Conservation (phyloP, 768 basidiomycete genomes). For the Leccinum barrowsii region DNA sequence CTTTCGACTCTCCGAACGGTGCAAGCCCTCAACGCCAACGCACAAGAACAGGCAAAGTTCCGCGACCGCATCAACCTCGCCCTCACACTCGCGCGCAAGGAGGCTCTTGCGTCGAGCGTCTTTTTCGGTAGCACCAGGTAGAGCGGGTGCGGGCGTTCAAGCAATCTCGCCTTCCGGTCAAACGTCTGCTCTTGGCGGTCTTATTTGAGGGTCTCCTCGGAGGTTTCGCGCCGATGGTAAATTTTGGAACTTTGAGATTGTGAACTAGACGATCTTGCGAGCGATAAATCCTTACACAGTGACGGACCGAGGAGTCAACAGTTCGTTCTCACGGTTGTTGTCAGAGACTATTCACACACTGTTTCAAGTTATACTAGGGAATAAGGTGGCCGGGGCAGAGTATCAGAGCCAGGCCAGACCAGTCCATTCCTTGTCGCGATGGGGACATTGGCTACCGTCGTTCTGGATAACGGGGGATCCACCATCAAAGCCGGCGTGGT, state of each 20-base stretch:
- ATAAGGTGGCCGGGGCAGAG: no score
- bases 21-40: conserved; percentile 84
- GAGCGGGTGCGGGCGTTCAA: conserved; percentile 51
- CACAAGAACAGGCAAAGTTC: conserved; percentile 77
- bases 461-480: conserved; percentile 87
- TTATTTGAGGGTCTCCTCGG: conserved; percentile 10
- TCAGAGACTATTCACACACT: background rate
- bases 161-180: conserved; percentile 1
- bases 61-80: conserved; percentile 62
- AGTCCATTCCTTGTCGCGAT: conserved; percentile 1
- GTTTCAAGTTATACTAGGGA: background rate
- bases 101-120: conserved; percentile 85
- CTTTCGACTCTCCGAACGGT: conserved; percentile 84
- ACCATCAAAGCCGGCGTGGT: conserved; percentile 73
- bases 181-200: conserved; percentile 2
- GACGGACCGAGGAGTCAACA: background rate
- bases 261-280: background rate
- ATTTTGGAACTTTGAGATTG: background rate
- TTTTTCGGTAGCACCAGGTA: conserved; percentile 91
- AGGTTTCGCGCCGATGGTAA: conserved; percentile 6
- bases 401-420: background rate
- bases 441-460: conserved; percentile 39
- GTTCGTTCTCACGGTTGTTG: conserved; percentile 9
- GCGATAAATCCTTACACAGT: background rate
- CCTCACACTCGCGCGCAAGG: conserved; percentile 73